Conservation (phyloP, 1,284 basidiomycete genomes). For the Cryptococcus amylolentus region DNA sequence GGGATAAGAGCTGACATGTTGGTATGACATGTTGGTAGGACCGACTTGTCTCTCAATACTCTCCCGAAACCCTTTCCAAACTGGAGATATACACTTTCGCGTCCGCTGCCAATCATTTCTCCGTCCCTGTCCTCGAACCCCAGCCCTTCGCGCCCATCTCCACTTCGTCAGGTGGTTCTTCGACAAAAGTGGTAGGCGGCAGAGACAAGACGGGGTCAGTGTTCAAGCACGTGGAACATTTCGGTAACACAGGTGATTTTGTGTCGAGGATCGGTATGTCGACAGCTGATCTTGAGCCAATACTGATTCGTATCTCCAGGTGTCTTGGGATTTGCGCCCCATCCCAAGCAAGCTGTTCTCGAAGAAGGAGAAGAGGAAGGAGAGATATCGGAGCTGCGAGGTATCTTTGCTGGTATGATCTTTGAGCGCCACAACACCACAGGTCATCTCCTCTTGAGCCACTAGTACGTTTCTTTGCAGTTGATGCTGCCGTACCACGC, state of each 20-base stretch:
- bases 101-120: constrained; percentile 39
- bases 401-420: constrained; percentile 32
- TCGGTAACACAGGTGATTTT: constrained; percentile 35
- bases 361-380: too few species aligned
- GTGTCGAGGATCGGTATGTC: constrained; percentile 30
- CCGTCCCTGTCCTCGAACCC: constrained; percentile 10
- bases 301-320: neutral
- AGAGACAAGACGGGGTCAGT: neutral
- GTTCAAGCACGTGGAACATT: constrained; percentile 34
- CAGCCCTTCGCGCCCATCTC: neutral
- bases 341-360: neutral
- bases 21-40: constrained; percentile 13
- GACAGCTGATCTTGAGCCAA: constrained; percentile 5
- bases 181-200: too few species aligned
- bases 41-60: constrained; percentile 34
- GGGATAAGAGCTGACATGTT: too few species aligned
- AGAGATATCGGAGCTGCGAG: constrained; percentile 6
- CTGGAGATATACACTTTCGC: constrained; percentile 44
- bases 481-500: neutral
- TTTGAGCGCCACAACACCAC: constrained; percentile 25
- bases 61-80: constrained; percentile 22
- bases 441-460: constrained; percentile 29
- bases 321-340: constrained; percentile 18
- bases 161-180: too few species aligned
- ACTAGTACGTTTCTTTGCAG: constrained; percentile 24